Evolutionary conservation across 345 rosid genomes (phyloP).

Genomic region (Heritiera littoralis): DNA sequence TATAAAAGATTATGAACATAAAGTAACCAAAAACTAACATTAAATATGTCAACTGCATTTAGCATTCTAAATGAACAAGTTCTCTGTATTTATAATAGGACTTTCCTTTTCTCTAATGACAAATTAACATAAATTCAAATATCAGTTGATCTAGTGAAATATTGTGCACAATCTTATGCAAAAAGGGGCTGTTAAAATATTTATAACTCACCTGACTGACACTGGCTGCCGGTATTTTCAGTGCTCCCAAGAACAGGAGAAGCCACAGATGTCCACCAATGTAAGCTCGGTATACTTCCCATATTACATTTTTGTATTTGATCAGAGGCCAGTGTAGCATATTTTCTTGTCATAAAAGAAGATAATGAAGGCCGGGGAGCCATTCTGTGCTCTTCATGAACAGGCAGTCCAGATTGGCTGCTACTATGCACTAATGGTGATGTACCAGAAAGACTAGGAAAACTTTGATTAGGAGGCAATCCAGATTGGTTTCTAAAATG

Average conservation of each 20-base stretch:
- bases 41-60: not conserved
- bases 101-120: not conserved
- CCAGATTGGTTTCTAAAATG: conserved; percentile 20
- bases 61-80: not conserved
- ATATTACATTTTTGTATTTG: conserved; percentile 17
- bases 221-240: conserved; percentile 11
- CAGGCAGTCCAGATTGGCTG: not conserved
- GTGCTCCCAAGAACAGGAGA: conserved; percentile 17
- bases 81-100: not conserved
- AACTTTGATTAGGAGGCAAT: conserved; percentile 10
- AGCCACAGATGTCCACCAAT: not conserved
- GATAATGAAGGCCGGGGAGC: conserved; percentile 16
- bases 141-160: not conserved
- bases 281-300: conserved; percentile 20
- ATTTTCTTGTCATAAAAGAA: conserved; percentile 12
- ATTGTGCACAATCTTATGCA: not conserved
- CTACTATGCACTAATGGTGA: conserved; percentile 4
- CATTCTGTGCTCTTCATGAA: conserved; percentile 16
- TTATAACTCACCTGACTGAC: conserved; percentile 27
- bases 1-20: not conserved
- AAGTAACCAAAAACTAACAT: not conserved
- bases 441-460: conserved; percentile 17
- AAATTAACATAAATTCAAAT: not conserved
- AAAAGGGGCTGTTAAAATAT: not conserved
- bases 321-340: conserved; percentile 26